Conservation (phyloP, 1,139 yeast species). For the Scheffersomyces lignicola region DNA sequence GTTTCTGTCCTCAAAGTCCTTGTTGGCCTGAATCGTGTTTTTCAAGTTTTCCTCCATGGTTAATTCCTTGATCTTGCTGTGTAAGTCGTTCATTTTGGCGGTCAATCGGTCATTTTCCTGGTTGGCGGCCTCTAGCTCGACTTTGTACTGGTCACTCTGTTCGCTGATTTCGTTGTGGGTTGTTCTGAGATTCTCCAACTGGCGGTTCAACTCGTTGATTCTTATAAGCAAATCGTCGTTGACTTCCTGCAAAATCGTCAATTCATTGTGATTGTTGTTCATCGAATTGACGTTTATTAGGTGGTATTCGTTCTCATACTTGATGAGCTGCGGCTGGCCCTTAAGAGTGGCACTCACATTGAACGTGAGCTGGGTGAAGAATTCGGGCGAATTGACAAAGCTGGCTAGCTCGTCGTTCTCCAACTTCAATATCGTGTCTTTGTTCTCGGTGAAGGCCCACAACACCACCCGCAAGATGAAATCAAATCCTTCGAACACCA, state of each 20-base stretch:
- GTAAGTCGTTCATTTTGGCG: constrained; percentile 20
- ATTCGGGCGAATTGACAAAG: constrained; percentile 23
- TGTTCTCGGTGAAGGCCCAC: constrained; percentile 21
- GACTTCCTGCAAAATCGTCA: constrained; percentile 38
- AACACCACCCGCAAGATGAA: constrained; percentile 32
- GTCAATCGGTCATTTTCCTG: constrained; percentile 22
- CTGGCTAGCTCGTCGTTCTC: constrained; percentile 30
- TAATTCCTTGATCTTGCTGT: constrained; percentile 34
- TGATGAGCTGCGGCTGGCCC: constrained; percentile 32
- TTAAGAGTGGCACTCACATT: constrained; percentile 18
- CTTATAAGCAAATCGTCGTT: constrained; percentile 34
- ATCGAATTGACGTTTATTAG: constrained; percentile 42
- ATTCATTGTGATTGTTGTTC: constrained; percentile 39
- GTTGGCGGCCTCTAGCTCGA: constrained; percentile 25
- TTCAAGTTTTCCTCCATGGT: constrained; percentile 48
- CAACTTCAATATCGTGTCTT: constrained; percentile 20
- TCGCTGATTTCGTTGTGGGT: constrained; percentile 42
- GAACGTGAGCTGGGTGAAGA: constrained; percentile 18
- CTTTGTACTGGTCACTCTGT: constrained; percentile 34
- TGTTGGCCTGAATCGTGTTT: constrained; percentile 47
- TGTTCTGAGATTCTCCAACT: constrained; percentile 30
- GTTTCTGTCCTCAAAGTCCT: constrained; percentile 41
- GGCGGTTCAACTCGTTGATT: constrained; percentile 28
- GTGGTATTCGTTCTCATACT: constrained; percentile 47
- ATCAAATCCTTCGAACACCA: constrained; percentile 44